Percentiles rank a stretch among this genome's conserved stretches.
Conservation (phyloP, 176 grass and related monocot genomes). For the Puccinellia tenuiflora region DNA sequence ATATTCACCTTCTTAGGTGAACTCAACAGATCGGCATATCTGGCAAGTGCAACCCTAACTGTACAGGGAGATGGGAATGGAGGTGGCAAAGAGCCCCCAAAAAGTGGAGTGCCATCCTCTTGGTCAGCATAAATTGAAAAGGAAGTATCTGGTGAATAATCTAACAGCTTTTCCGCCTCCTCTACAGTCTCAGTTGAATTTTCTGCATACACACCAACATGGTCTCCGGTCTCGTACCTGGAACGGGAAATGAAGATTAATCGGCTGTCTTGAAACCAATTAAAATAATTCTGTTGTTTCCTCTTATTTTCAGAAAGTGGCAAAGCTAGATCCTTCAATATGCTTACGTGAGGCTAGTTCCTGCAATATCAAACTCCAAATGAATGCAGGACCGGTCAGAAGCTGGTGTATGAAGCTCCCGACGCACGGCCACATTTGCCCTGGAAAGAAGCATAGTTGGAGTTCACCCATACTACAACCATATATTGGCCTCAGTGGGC, state of each 20-base stretch:
- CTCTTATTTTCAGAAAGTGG: neutral
- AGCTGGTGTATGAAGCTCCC: constrained; percentile 82
- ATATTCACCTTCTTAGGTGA: constrained; percentile 76
- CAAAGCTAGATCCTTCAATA: neutral
- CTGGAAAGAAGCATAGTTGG: constrained; percentile 31
- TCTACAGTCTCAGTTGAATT: constrained; percentile 71
- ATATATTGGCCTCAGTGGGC: neutral
- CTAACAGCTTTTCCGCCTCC: constrained; percentile 71
- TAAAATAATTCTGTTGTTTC: neutral
- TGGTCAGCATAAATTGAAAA: constrained; percentile 89
- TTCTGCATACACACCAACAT: constrained; percentile 88
- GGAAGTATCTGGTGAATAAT: constrained; percentile 66
- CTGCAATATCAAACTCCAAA: constrained; percentile 94
- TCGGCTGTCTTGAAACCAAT: constrained; percentile 1
- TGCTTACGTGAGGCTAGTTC: constrained; percentile 67
- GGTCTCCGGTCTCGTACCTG: constrained; percentile 92
- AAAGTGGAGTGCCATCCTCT: constrained; percentile 79
- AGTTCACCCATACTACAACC: neutral
- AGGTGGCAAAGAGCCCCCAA: constrained; percentile 57
- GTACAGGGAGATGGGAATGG: constrained; percentile 78
- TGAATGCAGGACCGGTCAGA: constrained; percentile 92
- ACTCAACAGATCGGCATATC: constrained; percentile 85
- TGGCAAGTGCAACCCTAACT: constrained; percentile 67
- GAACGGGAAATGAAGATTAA: constrained; percentile 12
- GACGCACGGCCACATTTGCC: constrained; percentile 65